phyloP scores from a whole-genome alignment of 768 basidiomycete genomes.

The Suillus alpinus region DNA sequence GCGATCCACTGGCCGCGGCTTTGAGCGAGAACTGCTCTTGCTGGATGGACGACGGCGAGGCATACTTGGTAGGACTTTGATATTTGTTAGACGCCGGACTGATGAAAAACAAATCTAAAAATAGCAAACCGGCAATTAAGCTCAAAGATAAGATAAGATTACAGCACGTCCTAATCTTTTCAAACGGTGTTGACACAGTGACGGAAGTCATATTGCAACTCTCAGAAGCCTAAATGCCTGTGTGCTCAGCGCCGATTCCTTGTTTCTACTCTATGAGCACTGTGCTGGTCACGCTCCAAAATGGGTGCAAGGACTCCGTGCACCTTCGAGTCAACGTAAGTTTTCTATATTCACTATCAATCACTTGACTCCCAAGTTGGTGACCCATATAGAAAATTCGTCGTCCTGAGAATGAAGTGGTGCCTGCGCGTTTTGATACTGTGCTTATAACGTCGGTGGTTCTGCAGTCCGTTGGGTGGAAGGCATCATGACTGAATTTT shows the following conservation, averaged over 20 bases:
- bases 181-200: too few relatives aligned
- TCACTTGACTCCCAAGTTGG: too few relatives aligned
- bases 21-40: constrained; percentile 31
- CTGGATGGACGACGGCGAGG: constrained; percentile 40
- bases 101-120: neutral
- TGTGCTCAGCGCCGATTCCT: neutral
- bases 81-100: neutral
- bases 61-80: constrained; percentile 33
- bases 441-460: neutral
- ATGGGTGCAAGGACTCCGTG: neutral
- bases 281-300: neutral
- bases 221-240: neutral
- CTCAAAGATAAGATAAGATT: constrained; percentile 1
- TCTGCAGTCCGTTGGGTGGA: neutral
- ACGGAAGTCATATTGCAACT: too few relatives aligned
- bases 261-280: neutral
- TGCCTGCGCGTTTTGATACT: neutral
- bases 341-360: neutral
- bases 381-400: too few relatives aligned
- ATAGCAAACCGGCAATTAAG: neutral
- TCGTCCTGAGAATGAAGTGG: neutral
- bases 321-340: neutral
- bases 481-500: too few relatives aligned
- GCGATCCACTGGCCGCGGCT: constrained; percentile 49
- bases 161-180: too few relatives aligned